phyloP scores from a whole-genome alignment of 2,329 filamentous ascomycete genomes.

The Fusarium virguliforme region DNA sequence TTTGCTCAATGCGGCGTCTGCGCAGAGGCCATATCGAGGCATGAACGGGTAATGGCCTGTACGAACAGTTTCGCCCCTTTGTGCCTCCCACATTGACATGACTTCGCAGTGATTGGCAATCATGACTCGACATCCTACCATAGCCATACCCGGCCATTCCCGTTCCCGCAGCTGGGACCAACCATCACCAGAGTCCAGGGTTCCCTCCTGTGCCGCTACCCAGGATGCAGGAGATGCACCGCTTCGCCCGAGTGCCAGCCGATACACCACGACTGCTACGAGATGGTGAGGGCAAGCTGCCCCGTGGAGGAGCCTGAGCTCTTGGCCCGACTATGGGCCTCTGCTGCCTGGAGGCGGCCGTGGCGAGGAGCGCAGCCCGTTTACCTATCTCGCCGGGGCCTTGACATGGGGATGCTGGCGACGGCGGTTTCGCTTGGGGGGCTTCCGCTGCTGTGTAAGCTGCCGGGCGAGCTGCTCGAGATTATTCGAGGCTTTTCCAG shows the following conservation, averaged over 20 bases:
- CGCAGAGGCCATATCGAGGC: constrained; percentile 2
- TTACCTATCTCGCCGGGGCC: background rate
- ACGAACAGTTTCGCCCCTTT: background rate
- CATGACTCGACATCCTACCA: background rate
- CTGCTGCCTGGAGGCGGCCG: background rate
- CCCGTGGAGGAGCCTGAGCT: background rate
- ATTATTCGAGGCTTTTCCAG: constrained; percentile 9
- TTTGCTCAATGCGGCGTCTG: constrained; percentile 6
- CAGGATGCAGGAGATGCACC: background rate
- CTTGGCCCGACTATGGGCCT: background rate
- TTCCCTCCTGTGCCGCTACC: constrained; percentile 1
- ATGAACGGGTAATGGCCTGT: constrained; percentile 15
- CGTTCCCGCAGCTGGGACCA: constrained; percentile 3
- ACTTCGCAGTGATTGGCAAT: constrained; percentile 4
- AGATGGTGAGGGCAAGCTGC: constrained; percentile 1
- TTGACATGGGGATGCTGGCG: background rate
- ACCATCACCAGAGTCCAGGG: background rate
- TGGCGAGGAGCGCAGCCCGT: constrained; percentile 7
- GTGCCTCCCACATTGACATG: background rate
- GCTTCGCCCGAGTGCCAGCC: background rate
- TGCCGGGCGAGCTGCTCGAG: constrained; percentile 6
- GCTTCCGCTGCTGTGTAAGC: background rate
- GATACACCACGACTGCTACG: constrained; percentile 5
- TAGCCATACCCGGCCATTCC: background rate
- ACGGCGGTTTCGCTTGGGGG: background rate